Percentiles rank a stretch among this genome's conserved stretches.
Conservation (phyloP, 257 asterid genomes). For the Paraleonurus japonicus region DNA sequence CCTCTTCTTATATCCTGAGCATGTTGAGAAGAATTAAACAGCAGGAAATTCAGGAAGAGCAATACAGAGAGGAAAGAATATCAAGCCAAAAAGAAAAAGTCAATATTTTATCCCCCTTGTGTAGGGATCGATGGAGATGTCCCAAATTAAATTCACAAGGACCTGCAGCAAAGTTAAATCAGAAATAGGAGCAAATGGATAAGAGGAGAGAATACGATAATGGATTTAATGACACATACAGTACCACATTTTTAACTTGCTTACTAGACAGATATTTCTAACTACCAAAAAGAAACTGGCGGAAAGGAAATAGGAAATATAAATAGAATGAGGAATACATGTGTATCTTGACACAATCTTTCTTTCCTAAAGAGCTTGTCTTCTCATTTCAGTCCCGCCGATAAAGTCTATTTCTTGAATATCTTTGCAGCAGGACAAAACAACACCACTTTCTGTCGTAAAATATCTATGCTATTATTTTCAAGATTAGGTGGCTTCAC, state of each 20-base stretch:
- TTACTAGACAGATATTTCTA: not conserved
- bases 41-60: conserved; percentile 7
- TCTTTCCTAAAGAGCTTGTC: not conserved
- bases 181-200: not conserved
- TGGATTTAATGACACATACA: not conserved
- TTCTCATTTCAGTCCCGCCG: not conserved
- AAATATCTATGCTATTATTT: not conserved
- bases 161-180: conserved; percentile 18
- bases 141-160: conserved; percentile 3
- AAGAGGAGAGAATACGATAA: not conserved
- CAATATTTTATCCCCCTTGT: not conserved
- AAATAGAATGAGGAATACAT: not conserved
- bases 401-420: not conserved
- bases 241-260: not conserved
- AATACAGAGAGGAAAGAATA: not conserved
- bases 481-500: conserved; percentile 5
- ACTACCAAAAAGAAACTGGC: not conserved
- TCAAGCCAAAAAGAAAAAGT: conserved; percentile 17
- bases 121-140: conserved; percentile 17
- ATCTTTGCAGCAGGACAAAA: conserved; percentile 11
- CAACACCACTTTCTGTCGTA: not conserved
- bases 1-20: conserved; percentile 97
- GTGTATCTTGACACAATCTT: not conserved
- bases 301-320: conserved; percentile 6
- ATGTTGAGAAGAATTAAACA: conserved; percentile 17